Conservation (phyloP, 2,329 filamentous ascomycete species). For the Colletotrichum sidae region DNA sequence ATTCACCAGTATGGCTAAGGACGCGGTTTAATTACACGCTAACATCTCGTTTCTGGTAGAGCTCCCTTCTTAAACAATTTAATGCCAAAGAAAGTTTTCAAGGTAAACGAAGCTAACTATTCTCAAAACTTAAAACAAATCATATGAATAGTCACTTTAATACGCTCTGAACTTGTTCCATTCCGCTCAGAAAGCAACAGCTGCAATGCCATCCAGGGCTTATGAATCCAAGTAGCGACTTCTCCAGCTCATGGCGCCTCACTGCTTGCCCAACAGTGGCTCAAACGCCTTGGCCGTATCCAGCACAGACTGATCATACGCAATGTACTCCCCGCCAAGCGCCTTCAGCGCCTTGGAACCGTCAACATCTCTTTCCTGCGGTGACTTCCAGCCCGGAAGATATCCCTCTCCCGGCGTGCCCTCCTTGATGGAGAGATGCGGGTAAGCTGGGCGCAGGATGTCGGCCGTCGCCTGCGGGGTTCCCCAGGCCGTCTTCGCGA, state of each 20-base stretch:
- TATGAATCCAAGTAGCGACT: too few relatives aligned
- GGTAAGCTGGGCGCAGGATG: slow-evolving; percentile 52
- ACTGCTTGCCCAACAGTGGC: neutral
- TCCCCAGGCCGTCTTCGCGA: slow-evolving; percentile 47
- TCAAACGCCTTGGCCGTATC: slow-evolving; percentile 6
- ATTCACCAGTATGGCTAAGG: too few relatives aligned
- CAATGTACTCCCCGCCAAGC: slow-evolving; percentile 3
- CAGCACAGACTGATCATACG: slow-evolving; percentile 6
- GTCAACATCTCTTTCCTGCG: slow-evolving; percentile 1
- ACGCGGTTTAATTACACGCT: too few relatives aligned
- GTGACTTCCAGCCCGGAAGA: slow-evolving; percentile 37
- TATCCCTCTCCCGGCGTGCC: slow-evolving; percentile 55
- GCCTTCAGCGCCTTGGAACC: slow-evolving; percentile 11
- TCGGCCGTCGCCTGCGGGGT: slow-evolving; percentile 53
- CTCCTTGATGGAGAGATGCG: slow-evolving; percentile 48
- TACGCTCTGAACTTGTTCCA: too few relatives aligned
- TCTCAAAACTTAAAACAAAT: too few relatives aligned
- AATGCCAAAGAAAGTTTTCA: too few relatives aligned
- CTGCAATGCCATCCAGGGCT: too few relatives aligned
- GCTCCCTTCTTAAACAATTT: too few relatives aligned
- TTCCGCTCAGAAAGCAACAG: too few relatives aligned
- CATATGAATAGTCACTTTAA: too few relatives aligned
- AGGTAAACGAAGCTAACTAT: too few relatives aligned
- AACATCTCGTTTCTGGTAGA: too few relatives aligned
- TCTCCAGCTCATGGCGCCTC: neutral